Base-by-base conservation (phyloP, 2,329 filamentous ascomycete genomes). In the Clonostachys sp. region DNA sequence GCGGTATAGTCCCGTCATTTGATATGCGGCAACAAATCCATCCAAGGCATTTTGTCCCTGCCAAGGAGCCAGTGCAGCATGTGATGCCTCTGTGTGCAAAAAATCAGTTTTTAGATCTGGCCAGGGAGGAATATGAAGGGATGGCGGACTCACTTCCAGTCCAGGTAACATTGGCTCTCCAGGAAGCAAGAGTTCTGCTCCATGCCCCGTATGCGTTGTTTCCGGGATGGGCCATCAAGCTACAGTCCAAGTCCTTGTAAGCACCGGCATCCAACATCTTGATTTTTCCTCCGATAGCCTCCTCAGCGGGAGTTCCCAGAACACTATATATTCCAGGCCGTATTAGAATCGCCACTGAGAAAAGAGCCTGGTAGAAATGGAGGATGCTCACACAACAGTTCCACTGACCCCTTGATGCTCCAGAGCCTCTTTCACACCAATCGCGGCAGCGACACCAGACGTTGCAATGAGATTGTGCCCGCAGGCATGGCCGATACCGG, bases 401-500 rank as follows among this genome's bases (percentile, higher is more conserved):
- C 53, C 53, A 2, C 40, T 38, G 8, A 51, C 12, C 0, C 47
- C 36, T 1, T 36, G 12, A 2, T 50, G 36, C 1, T 46, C 44
- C 5, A 61, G 44, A 2, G 48, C 38, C 8, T 57, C 51, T 9
- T 54, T 53, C 5, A 53, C 48, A 1, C 46, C 54, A 16, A 56
- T 41, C 14, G 67, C 73, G 5, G 62, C 73, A 2, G 72, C 67
- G 9, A 78, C 58, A 0, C 73, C 75, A 4, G 72, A 67, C 0
- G 66, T 72, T 5, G 74, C 74, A 47, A 79, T 78, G 36, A 78
- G 65, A 50, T 80, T 80, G 59, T 80, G 77, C 5, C 77, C 77
- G 47, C 77, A 80, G 9, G 74, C 74, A 53, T 79, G 75, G 34
- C 75, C 75, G 8, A 78, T 66, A 2, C 66, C 69, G 2, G 74